Percentiles rank a stretch among this genome's conserved stretches.
Conservation (phyloP, 148 eudicot genomes). For the Pharnaceum exiguum region DNA sequence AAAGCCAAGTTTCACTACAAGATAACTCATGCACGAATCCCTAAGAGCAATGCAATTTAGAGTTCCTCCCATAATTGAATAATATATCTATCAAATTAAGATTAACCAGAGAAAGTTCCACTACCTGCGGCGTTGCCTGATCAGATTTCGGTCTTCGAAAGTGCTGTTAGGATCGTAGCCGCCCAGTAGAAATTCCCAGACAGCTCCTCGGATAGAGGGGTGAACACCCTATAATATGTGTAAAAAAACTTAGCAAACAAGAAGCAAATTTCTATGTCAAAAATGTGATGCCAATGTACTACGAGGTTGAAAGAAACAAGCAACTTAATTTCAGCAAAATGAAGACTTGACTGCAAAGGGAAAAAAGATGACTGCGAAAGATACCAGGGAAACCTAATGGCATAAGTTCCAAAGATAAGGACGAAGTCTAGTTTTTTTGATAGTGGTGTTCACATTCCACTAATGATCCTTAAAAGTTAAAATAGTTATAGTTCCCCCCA, state of each 20-base stretch:
- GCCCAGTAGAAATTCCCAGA: constrained; percentile 95
- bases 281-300: neutral
- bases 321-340: neutral
- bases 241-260: constrained; percentile 4
- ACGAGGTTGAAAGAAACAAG: neutral
- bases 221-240: constrained; percentile 66
- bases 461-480: no score
- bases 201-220: constrained; percentile 84
- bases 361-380: neutral
- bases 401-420: no score
- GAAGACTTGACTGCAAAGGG: no score
- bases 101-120: constrained; percentile 12
- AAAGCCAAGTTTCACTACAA: neutral
- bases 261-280: neutral
- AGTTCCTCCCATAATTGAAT: neutral
- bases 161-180: constrained; percentile 92
- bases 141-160: constrained; percentile 58
- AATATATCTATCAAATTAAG: neutral
- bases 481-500: no score
- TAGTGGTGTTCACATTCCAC: no score
- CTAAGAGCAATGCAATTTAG: constrained; percentile 5
- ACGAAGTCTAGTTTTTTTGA: no score
- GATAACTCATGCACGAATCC: neutral
- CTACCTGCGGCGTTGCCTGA: constrained; percentile 72
- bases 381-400: neutral